Evolutionary conservation across 495 filamentous ascomycete species (phyloP).

Genomic region (Mytilinidion resinicola): DNA sequence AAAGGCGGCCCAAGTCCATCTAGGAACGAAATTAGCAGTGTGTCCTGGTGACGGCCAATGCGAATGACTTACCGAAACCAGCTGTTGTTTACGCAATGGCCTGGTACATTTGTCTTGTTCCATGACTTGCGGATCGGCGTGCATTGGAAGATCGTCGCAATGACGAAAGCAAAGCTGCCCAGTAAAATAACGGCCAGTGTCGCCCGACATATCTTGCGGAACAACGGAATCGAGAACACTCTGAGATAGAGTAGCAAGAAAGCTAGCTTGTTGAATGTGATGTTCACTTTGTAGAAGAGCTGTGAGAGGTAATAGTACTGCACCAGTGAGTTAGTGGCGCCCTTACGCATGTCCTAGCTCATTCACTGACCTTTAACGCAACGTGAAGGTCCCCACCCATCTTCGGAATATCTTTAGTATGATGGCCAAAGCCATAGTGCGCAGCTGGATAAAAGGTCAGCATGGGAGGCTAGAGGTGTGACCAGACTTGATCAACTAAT

Average conservation of each 20-base stretch:
- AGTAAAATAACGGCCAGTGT: neutral
- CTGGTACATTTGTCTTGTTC: constrained; percentile 1
- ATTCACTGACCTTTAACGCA: neutral
- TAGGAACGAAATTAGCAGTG: neutral
- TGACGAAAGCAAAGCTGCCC: constrained; percentile 2
- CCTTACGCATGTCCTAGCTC: neutral
- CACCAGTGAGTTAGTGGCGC: too few relatives aligned
- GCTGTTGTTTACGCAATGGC: constrained; percentile 13
- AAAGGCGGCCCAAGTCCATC: constrained; percentile 14
- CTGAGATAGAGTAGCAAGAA: constrained; percentile 19
- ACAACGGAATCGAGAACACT: constrained; percentile 1
- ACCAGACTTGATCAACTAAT: neutral
- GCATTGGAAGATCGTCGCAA: constrained; percentile 10
- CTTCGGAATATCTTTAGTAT: neutral
- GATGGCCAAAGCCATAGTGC: constrained; percentile 3
- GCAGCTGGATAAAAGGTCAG: neutral
- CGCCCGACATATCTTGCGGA: constrained; percentile 4
- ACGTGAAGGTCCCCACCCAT: neutral
- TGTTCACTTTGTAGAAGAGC: constrained; percentile 13
- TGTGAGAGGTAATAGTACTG: constrained; percentile 18
- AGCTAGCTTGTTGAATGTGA: constrained; percentile 18
- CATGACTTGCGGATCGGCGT: constrained; percentile 7
- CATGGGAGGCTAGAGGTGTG: neutral
- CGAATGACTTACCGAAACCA: constrained; percentile 5
- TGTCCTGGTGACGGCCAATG: neutral